Evolutionary conservation across 2,329 filamentous ascomycete genomes (phyloP), one percentile per base, ranked within the genome.

Genomic region (Amylocarpus encephaloides): DNA sequence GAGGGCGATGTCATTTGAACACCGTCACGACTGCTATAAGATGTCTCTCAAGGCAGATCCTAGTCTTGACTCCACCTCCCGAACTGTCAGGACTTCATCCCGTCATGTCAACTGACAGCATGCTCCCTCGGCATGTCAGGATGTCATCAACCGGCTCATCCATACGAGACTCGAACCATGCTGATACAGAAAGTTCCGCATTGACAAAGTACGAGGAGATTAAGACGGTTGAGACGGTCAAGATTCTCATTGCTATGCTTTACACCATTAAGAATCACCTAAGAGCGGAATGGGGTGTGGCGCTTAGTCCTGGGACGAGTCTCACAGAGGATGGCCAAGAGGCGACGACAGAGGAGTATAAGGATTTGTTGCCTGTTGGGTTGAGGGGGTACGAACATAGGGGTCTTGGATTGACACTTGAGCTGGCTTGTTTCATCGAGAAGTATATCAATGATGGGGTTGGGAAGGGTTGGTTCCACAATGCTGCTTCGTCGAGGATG

Each of bases 181-280:
- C 15, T 10, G 44, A 19, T 44, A 22, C 29, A 11, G 46, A 43
- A 26, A 12, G 10, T 15, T 15, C 33, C 3, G 36, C 39, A 13
- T 29, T 63, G 3, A 56, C 59, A 3, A 59, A 51, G 48, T 43
- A 43, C 1, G 60, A 63, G 26, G 59, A 62, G 46, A 68, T 43
- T 67, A 73, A 46, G 77, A 83, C 56, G 74, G 80, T 84, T 59
- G 71, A 75, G 38, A 75, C 75, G 0, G 70, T 84, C 2, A 72
- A 79, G 11, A 73, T 81, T 10, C 67, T 84, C 10, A 72, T 84
- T 52, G 80, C 80, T 0, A 73, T 83, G 44, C 72, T 83, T 2
- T 83, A 80, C 59, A 78, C 80, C 0, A 73, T 82, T 39, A 85
- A 84, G 60, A 80, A 83, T 60, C 80, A 83, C 59, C 68, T 85